Evolutionary conservation across 352 stramenopile genomes (phyloP).

Genomic region (Phytophthora syringae): DNA sequence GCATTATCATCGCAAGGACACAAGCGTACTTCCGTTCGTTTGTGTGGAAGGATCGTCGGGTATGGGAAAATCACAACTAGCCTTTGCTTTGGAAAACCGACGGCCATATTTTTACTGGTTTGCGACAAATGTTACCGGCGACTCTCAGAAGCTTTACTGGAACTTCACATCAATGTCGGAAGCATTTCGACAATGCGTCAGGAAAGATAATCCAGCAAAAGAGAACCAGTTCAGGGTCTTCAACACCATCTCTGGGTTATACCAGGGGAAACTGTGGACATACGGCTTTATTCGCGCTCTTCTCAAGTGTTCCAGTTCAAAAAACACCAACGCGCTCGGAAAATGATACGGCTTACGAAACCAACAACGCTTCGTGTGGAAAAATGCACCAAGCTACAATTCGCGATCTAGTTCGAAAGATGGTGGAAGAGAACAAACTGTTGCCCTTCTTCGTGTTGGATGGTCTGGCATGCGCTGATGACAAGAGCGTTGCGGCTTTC

Average conservation of each 20-base stretch:
- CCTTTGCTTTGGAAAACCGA: slow-evolving; percentile 12
- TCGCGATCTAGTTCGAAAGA: not conserved
- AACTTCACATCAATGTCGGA: slow-evolving; percentile 1
- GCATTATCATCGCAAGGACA: not conserved
- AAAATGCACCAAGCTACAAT: slow-evolving; percentile 6
- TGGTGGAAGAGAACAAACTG: not conserved
- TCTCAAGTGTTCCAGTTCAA: not conserved
- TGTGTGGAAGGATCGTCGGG: slow-evolving; percentile 14
- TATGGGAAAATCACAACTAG: slow-evolving; percentile 20
- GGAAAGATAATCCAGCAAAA: not conserved
- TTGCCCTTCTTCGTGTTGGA: slow-evolving; percentile 25
- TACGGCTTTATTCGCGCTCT: slow-evolving; percentile 18
- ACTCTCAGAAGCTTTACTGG: not conserved
- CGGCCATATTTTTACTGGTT: slow-evolving; percentile 15
- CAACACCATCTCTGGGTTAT: not conserved
- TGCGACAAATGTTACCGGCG: not conserved
- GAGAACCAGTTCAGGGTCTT: not conserved
- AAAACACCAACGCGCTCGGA: not conserved
- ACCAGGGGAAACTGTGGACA: not conserved
- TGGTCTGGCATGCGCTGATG: not conserved
- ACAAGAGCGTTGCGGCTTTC: slow-evolving; percentile 28
- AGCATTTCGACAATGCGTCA: not conserved
- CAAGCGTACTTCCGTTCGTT: not conserved
- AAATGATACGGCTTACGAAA: slow-evolving; percentile 10
- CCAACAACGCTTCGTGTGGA: not conserved